phyloP scores from a whole-genome alignment of 2,329 filamentous ascomycete genomes.

The Cercospora zeina region DNA sequence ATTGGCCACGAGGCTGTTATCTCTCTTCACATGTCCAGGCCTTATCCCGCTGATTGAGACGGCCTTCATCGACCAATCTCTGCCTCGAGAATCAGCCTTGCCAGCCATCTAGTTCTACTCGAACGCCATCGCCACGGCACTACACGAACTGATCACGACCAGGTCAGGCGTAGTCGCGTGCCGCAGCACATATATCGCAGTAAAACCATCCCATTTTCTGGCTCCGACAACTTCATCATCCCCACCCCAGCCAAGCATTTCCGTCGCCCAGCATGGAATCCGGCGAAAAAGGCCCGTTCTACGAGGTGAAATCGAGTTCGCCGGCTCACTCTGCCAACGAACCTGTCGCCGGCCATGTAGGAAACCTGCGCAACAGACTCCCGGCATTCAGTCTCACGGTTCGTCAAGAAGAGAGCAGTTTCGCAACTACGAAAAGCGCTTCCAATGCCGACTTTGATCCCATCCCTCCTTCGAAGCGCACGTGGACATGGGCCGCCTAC shows the following conservation, averaged over 20 bases:
- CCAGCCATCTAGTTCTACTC: background rate
- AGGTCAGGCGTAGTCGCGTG: background rate
- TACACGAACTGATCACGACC: background rate
- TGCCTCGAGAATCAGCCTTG: background rate
- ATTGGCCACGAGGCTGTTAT: conserved; percentile 7
- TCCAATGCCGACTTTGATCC: conserved; percentile 45
- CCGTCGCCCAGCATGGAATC: conserved; percentile 18
- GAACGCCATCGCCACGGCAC: background rate
- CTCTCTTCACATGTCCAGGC: background rate
- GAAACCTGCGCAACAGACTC: conserved; percentile 30
- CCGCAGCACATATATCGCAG: conserved; percentile 6
- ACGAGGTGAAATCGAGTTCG: conserved; percentile 31
- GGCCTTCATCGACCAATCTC: conserved; percentile 1
- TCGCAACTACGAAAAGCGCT: conserved; percentile 39
- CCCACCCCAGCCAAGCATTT: background rate
- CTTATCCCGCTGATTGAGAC: conserved; percentile 2
- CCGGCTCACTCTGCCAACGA: conserved; percentile 33
- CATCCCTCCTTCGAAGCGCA: conserved; percentile 43
- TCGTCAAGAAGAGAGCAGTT: conserved; percentile 41
- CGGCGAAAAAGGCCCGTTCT: conserved; percentile 19
- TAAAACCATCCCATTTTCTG: background rate
- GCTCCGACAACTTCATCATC: background rate
- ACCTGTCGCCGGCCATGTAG: conserved; percentile 32
- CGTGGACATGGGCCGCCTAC: conserved; percentile 41
- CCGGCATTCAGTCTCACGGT: conserved; percentile 39